Evolutionary conservation across 2,329 filamentous ascomycete species (phyloP).

Genomic region (Fusarium subglutinans): DNA sequence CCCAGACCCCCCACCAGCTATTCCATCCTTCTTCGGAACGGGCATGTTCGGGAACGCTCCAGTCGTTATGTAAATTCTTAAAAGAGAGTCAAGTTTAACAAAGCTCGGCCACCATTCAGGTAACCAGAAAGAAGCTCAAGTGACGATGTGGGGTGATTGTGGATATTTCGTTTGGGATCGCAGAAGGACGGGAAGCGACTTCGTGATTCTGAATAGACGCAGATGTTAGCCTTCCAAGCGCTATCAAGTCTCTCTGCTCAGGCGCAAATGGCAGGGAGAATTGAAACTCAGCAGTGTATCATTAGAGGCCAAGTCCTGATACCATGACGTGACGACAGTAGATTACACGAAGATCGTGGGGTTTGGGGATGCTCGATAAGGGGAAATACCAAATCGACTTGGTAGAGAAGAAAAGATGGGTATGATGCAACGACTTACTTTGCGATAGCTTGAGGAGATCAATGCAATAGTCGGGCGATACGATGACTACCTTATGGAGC

Average conservation of each 20-base stretch:
- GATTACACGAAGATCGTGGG: slow-evolving; percentile 24
- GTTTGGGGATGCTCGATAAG: slow-evolving; percentile 17
- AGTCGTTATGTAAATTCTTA: slow-evolving; percentile 37
- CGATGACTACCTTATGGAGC: slow-evolving; percentile 13
- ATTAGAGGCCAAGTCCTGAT: slow-evolving; percentile 33
- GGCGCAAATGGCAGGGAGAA: neutral
- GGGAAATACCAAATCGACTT: slow-evolving; percentile 3
- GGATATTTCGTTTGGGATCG: slow-evolving; percentile 20
- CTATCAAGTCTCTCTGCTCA: neutral
- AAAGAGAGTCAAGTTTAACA: slow-evolving; percentile 35
- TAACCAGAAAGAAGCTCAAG: slow-evolving; percentile 27
- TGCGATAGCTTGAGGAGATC: slow-evolving; percentile 12
- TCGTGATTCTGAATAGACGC: slow-evolving; percentile 9
- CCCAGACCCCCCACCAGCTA: slow-evolving; percentile 44
- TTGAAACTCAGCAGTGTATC: slow-evolving; percentile 10
- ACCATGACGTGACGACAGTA: slow-evolving; percentile 39
- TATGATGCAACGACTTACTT: slow-evolving; percentile 30
- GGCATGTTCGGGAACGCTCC: slow-evolving; percentile 47
- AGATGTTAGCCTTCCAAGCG: slow-evolving; percentile 17
- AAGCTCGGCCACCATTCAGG: slow-evolving; percentile 40
- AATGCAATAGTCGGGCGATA: slow-evolving; percentile 31
- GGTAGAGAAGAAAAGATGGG: neutral
- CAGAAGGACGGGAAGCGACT: slow-evolving; percentile 20
- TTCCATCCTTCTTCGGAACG: slow-evolving; percentile 52
- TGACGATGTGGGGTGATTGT: slow-evolving; percentile 26